Evolutionary conservation across 352 stramenopile species (phyloP).

Genomic region (Pythium phragmitis): DNA sequence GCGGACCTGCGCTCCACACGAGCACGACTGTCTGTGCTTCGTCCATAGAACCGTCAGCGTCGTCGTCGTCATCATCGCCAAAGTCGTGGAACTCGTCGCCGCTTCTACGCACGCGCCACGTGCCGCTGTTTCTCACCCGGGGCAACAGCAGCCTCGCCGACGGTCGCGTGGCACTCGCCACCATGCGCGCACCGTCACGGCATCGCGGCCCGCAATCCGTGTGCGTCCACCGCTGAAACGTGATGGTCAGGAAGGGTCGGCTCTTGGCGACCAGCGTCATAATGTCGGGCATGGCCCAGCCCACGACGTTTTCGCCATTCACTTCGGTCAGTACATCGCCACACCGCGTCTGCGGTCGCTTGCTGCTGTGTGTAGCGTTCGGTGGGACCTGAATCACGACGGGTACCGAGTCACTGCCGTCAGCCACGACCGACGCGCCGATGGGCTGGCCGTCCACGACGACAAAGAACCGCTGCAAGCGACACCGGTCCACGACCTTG

Average conservation of each 20-base stretch:
- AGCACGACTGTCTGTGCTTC: conserved; percentile 35
- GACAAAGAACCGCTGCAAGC: conserved; percentile 38
- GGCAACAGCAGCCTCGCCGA: neutral
- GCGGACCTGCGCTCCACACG: conserved; percentile 44
- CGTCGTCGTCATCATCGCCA: conserved; percentile 7
- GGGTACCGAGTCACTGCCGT: conserved; percentile 43
- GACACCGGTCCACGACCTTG: conserved; percentile 18
- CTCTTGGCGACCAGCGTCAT: conserved; percentile 39
- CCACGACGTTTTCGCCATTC: conserved; percentile 49
- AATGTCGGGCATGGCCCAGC: conserved; percentile 36
- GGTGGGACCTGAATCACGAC: conserved; percentile 43
- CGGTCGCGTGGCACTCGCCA: neutral
- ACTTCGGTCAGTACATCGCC: conserved; percentile 59
- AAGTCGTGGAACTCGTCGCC: conserved; percentile 24
- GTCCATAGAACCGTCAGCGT: neutral
- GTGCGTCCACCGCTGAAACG: conserved; percentile 47
- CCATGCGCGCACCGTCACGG: conserved; percentile 12
- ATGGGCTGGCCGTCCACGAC: conserved; percentile 38
- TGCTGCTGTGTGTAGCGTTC: neutral
- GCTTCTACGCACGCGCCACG: conserved; percentile 14
- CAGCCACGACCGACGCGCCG: conserved; percentile 43
- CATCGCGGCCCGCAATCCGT: conserved; percentile 14
- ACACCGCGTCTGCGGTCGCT: conserved; percentile 19
- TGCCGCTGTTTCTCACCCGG: neutral
- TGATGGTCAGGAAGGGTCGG: conserved; percentile 43